These are phyloP conservation scores for Protea cynaroides DNA, from an alignment of 164 flowering plant species.

Conservation along the genomic window DNA sequence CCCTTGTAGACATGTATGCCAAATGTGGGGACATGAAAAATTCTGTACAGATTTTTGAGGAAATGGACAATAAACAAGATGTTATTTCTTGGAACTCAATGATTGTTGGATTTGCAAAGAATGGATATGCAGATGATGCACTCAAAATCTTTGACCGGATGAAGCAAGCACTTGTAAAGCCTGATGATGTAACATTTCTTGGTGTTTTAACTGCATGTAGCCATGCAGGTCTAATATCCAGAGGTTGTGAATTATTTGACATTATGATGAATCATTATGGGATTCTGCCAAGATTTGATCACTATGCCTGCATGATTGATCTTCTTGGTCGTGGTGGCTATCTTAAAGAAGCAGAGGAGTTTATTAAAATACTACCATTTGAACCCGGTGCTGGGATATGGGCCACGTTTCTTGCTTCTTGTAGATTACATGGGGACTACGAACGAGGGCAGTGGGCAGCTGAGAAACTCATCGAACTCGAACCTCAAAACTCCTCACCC, in stretches of 20 bases:
- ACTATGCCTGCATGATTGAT: constrained; percentile 84
- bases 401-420: constrained; percentile 73
- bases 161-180: constrained; percentile 36
- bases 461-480: constrained; percentile 62
- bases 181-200: constrained; percentile 83
- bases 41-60: constrained; percentile 57
- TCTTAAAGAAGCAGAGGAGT: constrained; percentile 72
- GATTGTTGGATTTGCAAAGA: constrained; percentile 82
- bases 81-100: constrained; percentile 85
- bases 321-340: constrained; percentile 79
- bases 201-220: constrained; percentile 88
- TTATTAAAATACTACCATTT: constrained; percentile 39
- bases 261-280: constrained; percentile 41
- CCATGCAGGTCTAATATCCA: constrained; percentile 65
- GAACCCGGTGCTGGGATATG: constrained; percentile 65
- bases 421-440: constrained; percentile 74
- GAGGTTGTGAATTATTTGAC: constrained; percentile 59
- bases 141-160: constrained; percentile 49
- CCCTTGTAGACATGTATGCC: constrained; percentile 89
- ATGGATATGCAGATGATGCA: constrained; percentile 75
- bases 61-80: constrained; percentile 45
- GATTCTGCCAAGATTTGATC: constrained; percentile 62
- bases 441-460: constrained; percentile 55
- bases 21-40: constrained; percentile 81
- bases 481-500: constrained; percentile 68